Evolutionary conservation across 345 rosid species (phyloP).

Genomic region (Hibiscus tridactylites): DNA sequence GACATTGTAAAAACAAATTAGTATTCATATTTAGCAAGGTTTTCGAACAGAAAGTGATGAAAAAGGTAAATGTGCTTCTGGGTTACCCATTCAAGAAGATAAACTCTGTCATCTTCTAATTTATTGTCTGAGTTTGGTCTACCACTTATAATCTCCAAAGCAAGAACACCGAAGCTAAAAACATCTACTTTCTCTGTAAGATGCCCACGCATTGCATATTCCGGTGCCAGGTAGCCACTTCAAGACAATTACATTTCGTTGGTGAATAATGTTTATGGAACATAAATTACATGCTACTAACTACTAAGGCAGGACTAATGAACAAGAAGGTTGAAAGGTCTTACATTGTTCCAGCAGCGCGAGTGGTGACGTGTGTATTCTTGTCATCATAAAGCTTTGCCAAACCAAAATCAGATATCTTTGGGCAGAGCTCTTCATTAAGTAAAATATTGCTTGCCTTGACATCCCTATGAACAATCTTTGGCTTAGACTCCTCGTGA

Average conservation of each 20-base stretch:
- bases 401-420: constrained; percentile 54
- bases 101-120: constrained; percentile 36
- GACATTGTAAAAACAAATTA: not conserved
- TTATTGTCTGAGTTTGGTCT: constrained; percentile 47
- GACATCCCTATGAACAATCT: constrained; percentile 49
- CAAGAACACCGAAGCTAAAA: constrained; percentile 62
- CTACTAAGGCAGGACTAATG: not conserved
- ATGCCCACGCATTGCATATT: constrained; percentile 68
- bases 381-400: constrained; percentile 53
- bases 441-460: constrained; percentile 48
- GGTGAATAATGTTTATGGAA: not conserved
- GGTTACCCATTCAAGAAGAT: constrained; percentile 72
- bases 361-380: constrained; percentile 43
- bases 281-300: too few species aligned
- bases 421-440: constrained; percentile 36
- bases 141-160: constrained; percentile 52
- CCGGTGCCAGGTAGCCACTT: constrained; percentile 64
- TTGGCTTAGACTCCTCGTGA: constrained; percentile 41
- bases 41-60: not conserved
- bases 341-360: constrained; percentile 50
- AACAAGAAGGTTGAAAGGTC: not conserved
- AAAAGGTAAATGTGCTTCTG: not conserved
- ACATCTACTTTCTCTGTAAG: constrained; percentile 68
- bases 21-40: not conserved
- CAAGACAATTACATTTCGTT: not conserved